These are phyloP conservation scores for Trichothecium roseum DNA, from an alignment of 2,329 filamentous ascomycete species.

Conservation along the genomic window DNA sequence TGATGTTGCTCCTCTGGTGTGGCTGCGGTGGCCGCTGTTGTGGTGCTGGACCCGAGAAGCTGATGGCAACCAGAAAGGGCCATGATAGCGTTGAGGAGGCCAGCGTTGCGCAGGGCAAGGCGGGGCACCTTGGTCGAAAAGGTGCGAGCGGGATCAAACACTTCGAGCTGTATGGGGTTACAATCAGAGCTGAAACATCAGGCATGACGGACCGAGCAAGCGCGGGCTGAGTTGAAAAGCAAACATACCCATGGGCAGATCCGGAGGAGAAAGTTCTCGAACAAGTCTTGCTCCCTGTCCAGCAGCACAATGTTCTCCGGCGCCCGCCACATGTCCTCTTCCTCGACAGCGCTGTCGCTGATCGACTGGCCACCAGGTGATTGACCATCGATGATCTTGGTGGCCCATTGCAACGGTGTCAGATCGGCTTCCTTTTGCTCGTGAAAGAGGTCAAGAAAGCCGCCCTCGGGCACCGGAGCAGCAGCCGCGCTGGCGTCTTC, in stretches of 20 bases:
- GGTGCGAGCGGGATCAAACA: conserved; percentile 11
- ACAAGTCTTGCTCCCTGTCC: conserved; percentile 11
- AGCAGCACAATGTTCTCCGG: conserved; percentile 10
- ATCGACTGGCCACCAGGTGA: background rate
- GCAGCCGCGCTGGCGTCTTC: conserved; percentile 1
- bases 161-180: conserved; percentile 8
- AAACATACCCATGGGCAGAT: conserved; percentile 14
- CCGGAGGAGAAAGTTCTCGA: conserved; percentile 12
- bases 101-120: conserved; percentile 31
- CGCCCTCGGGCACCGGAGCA: conserved; percentile 1
- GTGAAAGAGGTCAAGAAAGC: conserved; percentile 2
- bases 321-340: conserved; percentile 13
- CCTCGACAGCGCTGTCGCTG: conserved; percentile 3
- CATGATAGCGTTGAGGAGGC: conserved; percentile 46
- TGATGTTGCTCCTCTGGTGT: too few species aligned
- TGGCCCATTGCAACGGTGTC: conserved; percentile 5
- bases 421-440: conserved; percentile 2
- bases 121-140: conserved; percentile 12
- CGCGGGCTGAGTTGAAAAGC: background rate
- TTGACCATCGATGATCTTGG: conserved; percentile 9
- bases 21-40: too few species aligned
- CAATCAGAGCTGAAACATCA: background rate
- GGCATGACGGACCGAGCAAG: background rate
- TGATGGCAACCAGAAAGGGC: conserved; percentile 42
- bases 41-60: too few species aligned